A percentile compares a stretch with the other conserved stretches of the same genome.
These are phyloP conservation scores for Citrus trifoliata DNA, from an alignment of 345 rosid species.

Conservation along the genomic window DNA sequence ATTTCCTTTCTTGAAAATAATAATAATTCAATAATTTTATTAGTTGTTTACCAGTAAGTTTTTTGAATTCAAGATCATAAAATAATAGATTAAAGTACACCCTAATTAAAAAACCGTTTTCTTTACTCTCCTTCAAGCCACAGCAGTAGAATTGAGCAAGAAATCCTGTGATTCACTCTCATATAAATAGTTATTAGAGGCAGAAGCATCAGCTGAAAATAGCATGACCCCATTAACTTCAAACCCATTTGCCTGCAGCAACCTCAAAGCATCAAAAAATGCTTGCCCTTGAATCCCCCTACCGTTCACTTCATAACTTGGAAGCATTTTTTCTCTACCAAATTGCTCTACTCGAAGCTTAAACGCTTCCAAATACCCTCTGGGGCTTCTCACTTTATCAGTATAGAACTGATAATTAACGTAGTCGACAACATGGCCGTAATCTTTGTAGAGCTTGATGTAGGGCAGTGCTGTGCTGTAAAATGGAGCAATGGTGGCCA, in stretches of 20 bases:
- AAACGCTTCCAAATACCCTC: constrained; percentile 33
- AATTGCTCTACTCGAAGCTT: constrained; percentile 31
- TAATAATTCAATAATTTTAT: too few relatives aligned
- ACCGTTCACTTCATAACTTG: constrained; percentile 56
- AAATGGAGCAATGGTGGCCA: constrained; percentile 50
- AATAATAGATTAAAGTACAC: too few relatives aligned
- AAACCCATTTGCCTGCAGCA: constrained; percentile 37
- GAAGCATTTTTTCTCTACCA: constrained; percentile 36
- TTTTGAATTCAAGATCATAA: too few relatives aligned
- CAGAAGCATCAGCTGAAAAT: constrained; percentile 52
- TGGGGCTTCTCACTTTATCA: constrained; percentile 33
- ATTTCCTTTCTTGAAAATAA: too few relatives aligned
- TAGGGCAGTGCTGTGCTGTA: constrained; percentile 25
- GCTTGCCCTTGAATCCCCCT: constrained; percentile 64
- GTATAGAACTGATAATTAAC: constrained; percentile 60
- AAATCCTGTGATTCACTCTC: constrained; percentile 58
- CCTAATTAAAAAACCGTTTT: background rate
- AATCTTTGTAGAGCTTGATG: constrained; percentile 28
- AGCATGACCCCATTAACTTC: constrained; percentile 55
- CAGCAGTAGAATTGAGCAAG: constrained; percentile 40
- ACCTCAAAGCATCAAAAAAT: constrained; percentile 42
- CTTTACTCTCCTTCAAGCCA: background rate
- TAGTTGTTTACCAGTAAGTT: too few relatives aligned
- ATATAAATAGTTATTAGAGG: constrained; percentile 22
- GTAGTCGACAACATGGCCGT: constrained; percentile 36